Base-by-base conservation (phyloP, 164 flowering plant genomes). In the Chimonanthus praecox region DNA sequence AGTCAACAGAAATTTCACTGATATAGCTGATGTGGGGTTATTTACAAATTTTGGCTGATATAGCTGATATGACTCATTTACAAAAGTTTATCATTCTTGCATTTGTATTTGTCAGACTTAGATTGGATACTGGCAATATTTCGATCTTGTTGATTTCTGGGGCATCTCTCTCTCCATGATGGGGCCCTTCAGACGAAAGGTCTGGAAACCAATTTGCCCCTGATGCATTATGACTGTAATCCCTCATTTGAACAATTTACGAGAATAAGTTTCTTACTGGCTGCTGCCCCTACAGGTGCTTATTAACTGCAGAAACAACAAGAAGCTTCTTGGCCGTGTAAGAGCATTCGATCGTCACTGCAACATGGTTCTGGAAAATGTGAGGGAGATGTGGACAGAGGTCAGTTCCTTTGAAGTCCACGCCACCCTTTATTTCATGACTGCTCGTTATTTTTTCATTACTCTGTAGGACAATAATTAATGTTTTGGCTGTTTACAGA, bases 381-480 rank as follows among this genome's bases (percentile, higher is more conserved):
- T 93, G 50, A 82, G 91, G 69, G 98, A 93, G 84, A 93, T 93
- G 94, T 93, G 98, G 98, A 91, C 96, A 49, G 96, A 89, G 97
- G 97, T 89, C 9, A 20, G 86, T 72, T 78, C 21, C 33, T 48
- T 48, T 46, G 47, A n/a, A 43, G 15, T 5, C 21, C 2, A 20
- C 60, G 13, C 16, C 60, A 7, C 33, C 11, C 8, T 10, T 9
- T 54, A 6, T 63, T 63, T 63, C 66, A 8, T 21, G 18, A 33
- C 44, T 63, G 18, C 4, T 21, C 9, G 3, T 20, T 3, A 6
- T 33, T 15, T n/a, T 54, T 48, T 54, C 49, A 18, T 43, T 44
- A 0, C 50, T 21, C 62, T 10, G 60, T 54, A 33, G 33, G 33
- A 33, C 33, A 43, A 20, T 21, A 67, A 6, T 5, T 45, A 61